These are phyloP conservation scores for Thelephora terrestris DNA, from an alignment of 1,284 basidiomycete genomes.

Conservation along the genomic window DNA sequence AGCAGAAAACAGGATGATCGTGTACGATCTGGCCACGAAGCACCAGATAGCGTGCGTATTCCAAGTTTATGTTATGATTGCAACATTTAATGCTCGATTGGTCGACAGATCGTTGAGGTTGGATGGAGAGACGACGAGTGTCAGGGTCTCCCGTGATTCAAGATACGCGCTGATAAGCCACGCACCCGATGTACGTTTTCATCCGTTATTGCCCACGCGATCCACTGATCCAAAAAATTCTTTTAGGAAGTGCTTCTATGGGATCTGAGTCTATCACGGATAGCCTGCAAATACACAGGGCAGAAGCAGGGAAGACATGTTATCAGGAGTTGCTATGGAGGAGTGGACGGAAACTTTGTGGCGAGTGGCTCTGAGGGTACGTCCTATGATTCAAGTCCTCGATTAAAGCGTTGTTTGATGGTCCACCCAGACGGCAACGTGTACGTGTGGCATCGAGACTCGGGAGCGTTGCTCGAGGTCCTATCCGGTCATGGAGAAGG, in stretches of 20 bases:
- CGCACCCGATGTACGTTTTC: conserved; percentile 50
- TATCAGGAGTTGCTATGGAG: conserved; percentile 91
- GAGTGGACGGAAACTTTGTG: conserved; percentile 83
- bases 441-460: conserved; percentile 93
- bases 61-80: conserved; percentile 7
- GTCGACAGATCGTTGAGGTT: conserved; percentile 48
- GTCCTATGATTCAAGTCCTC: conserved; percentile 15
- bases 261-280: conserved; percentile 61
- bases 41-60: conserved; percentile 48
- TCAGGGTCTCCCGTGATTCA: conserved; percentile 83
- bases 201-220: not conserved
- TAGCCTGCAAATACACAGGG: conserved; percentile 74
- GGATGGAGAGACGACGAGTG: conserved; percentile 77
- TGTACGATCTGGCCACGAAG: conserved; percentile 65
- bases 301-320: conserved; percentile 76
- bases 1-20: conserved; percentile 56
- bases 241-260: conserved; percentile 81
- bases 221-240: conserved; percentile 5
- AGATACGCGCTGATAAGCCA: conserved; percentile 83
- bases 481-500: conserved; percentile 79
- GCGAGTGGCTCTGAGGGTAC: conserved; percentile 92
- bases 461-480: conserved; percentile 72
- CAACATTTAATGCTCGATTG: not conserved
- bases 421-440: conserved; percentile 65
- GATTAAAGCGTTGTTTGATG: not conserved